Evolutionary conservation across 768 basidiomycete genomes (phyloP).

Genomic region (Boletus rex-veris): DNA sequence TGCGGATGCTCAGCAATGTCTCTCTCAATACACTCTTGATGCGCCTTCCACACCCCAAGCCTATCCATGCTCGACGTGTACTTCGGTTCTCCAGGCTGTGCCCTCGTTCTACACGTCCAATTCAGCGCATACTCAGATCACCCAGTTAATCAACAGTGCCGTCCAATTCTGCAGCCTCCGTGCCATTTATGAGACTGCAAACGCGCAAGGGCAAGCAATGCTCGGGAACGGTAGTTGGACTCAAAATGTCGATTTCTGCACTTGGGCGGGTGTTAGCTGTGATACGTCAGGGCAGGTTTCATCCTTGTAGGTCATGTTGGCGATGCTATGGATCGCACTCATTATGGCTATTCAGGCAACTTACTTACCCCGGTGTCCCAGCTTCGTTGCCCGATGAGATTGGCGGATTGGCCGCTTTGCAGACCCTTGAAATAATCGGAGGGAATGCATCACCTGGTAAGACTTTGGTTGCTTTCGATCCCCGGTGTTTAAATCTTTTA

Average conservation of each 20-base stretch:
- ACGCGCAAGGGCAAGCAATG: conserved; percentile 35
- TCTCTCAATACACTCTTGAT: conserved; percentile 43
- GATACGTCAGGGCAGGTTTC: conserved; percentile 38
- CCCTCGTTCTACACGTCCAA: conserved; percentile 31
- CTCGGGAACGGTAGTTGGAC: conserved; percentile 44
- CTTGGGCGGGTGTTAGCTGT: conserved; percentile 46
- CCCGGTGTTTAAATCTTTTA: background rate
- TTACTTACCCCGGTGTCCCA: conserved; percentile 47
- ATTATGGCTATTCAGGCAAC: conserved; percentile 23
- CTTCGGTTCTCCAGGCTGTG: conserved; percentile 38
- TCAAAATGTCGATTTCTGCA: conserved; percentile 42
- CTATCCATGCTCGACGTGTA: conserved; percentile 47
- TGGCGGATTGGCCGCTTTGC: conserved; percentile 36
- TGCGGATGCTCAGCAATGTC: conserved; percentile 40
- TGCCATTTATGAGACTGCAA: conserved; percentile 39
- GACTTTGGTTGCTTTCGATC: conserved; percentile 2
- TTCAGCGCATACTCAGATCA: conserved; percentile 31
- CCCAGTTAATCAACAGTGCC: conserved; percentile 33
- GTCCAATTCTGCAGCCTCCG: conserved; percentile 49
- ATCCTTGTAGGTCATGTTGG: conserved; percentile 37
- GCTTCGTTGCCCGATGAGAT: conserved; percentile 41
- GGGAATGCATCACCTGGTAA: conserved; percentile 41
- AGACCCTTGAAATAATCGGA: conserved; percentile 39
- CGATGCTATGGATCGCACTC: background rate
- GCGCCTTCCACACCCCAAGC: conserved; percentile 39